A percentile compares a stretch with the other conserved stretches of the same genome.
These are phyloP conservation scores for Ilyonectria destructans DNA, from an alignment of 2,329 filamentous ascomycete species.

Conservation along the genomic window DNA sequence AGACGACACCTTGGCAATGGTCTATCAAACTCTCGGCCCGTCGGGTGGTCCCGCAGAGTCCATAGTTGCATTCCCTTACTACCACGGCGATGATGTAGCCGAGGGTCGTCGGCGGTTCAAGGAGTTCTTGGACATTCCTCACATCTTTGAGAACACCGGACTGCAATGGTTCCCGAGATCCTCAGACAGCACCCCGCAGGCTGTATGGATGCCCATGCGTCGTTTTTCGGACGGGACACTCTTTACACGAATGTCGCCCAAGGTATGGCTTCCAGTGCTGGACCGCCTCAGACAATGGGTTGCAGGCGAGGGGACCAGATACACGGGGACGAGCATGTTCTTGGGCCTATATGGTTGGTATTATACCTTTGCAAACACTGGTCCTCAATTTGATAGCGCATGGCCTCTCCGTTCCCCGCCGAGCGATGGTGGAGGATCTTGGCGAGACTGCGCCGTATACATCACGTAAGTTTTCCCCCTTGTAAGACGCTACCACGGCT, in stretches of 20 bases:
- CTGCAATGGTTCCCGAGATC: constrained; percentile 9
- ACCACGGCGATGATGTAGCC: too few relatives aligned
- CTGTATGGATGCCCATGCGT: constrained; percentile 11
- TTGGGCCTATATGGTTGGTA: constrained; percentile 6
- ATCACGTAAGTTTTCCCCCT: constrained; percentile 8
- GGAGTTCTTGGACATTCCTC: background rate
- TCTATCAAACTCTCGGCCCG: too few relatives aligned
- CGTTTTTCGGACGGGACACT: constrained; percentile 7
- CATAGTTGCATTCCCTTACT: too few relatives aligned
- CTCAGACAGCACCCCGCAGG: constrained; percentile 3
- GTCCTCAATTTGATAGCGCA: constrained; percentile 8
- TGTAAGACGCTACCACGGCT: background rate
- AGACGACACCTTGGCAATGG: too few relatives aligned
- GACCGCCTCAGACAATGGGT: constrained; percentile 11
- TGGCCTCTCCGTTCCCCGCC: background rate
- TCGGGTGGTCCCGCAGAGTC: too few relatives aligned
- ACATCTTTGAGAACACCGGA: constrained; percentile 5
- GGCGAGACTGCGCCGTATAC: background rate
- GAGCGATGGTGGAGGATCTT: too few relatives aligned
- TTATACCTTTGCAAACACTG: constrained; percentile 3
- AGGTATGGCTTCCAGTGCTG: constrained; percentile 1
- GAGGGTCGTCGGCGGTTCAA: too few relatives aligned
- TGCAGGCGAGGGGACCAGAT: constrained; percentile 4
- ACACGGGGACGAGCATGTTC: constrained; percentile 2
- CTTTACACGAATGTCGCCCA: constrained; percentile 10